Evolutionary conservation across 805 yeast genomes (phyloP).

Genomic region (Barnettozyma botsteinii): DNA sequence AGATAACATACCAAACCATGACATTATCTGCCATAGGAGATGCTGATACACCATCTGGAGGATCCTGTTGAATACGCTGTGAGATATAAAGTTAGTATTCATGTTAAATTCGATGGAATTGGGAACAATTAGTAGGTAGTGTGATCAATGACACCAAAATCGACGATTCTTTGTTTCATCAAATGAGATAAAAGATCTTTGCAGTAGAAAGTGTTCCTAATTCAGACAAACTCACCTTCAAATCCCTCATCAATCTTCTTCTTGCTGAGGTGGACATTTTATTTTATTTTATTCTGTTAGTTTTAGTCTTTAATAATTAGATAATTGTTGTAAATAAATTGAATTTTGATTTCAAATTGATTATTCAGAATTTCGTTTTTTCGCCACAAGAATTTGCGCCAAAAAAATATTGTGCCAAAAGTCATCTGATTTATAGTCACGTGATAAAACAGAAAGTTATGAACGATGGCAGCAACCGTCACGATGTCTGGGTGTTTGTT

Average conservation of each 20-base stretch:
- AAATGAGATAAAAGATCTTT: too few relatives aligned
- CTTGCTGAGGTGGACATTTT: constrained; percentile 98
- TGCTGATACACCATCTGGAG: constrained; percentile 97
- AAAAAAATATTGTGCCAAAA: too few relatives aligned
- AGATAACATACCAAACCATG: constrained; percentile 58
- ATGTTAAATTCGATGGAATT: too few relatives aligned
- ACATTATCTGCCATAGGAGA: constrained; percentile 96
- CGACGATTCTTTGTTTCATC: too few relatives aligned
- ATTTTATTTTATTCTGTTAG: too few relatives aligned
- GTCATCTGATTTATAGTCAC: too few relatives aligned
- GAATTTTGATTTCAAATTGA: background rate
- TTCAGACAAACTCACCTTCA: constrained; percentile 61
- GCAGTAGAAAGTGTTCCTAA: too few relatives aligned
- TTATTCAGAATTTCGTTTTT: background rate
- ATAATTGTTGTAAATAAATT: too few relatives aligned
- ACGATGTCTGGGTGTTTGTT: too few relatives aligned
- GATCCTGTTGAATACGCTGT: constrained; percentile 92
- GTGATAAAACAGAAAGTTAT: too few relatives aligned
- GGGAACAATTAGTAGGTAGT: background rate
- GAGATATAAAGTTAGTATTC: background rate
- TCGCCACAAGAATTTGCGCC: background rate
- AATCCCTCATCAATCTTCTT: constrained; percentile 97
- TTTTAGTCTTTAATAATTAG: too few relatives aligned
- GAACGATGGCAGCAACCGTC: too few relatives aligned
- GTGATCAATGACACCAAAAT: background rate